Conservation (phyloP, 1,284 basidiomycete species). For the Xanthoconium separans region DNA sequence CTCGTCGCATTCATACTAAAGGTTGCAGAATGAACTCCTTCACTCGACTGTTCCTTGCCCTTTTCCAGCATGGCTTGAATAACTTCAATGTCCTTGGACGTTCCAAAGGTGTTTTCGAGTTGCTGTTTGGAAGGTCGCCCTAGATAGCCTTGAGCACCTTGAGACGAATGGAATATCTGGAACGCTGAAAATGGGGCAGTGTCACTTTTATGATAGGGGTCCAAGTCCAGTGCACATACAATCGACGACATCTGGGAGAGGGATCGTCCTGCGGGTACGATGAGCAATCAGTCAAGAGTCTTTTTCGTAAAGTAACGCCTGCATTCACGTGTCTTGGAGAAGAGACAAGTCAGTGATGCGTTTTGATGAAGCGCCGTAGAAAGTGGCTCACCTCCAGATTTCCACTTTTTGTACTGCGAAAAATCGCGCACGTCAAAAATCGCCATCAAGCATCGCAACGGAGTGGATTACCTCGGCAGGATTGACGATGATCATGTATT, state of each 20-base stretch:
- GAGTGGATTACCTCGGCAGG: constrained; percentile 52
- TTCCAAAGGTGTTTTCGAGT: constrained; percentile 68
- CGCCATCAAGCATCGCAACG: constrained; percentile 7
- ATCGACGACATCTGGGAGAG: constrained; percentile 69
- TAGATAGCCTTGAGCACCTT: constrained; percentile 72
- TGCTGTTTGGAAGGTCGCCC: constrained; percentile 74
- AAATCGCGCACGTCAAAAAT: constrained; percentile 8
- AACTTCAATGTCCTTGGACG: constrained; percentile 64
- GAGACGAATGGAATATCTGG: constrained; percentile 51
- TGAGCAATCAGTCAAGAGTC: constrained; percentile 18
- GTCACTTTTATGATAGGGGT: constrained; percentile 3
- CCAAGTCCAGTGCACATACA: constrained; percentile 49
- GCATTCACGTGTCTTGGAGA: constrained; percentile 61
- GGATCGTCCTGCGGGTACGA: constrained; percentile 49
- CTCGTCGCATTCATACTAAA: constrained; percentile 33
- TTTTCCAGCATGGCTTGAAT: constrained; percentile 56
- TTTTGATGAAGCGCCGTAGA: constrained; percentile 15
- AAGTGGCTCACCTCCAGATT: constrained; percentile 60
- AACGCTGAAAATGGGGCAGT: constrained; percentile 46
- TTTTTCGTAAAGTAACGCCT: constrained; percentile 11
- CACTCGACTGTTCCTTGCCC: constrained; percentile 55
- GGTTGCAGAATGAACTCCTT: constrained; percentile 38
- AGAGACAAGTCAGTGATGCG: constrained; percentile 25
- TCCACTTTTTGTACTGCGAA: constrained; percentile 77
- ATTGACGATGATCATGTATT: constrained; percentile 70